phyloP scores from a whole-genome alignment of 768 basidiomycete genomes.

The Boletus sensibilis region DNA sequence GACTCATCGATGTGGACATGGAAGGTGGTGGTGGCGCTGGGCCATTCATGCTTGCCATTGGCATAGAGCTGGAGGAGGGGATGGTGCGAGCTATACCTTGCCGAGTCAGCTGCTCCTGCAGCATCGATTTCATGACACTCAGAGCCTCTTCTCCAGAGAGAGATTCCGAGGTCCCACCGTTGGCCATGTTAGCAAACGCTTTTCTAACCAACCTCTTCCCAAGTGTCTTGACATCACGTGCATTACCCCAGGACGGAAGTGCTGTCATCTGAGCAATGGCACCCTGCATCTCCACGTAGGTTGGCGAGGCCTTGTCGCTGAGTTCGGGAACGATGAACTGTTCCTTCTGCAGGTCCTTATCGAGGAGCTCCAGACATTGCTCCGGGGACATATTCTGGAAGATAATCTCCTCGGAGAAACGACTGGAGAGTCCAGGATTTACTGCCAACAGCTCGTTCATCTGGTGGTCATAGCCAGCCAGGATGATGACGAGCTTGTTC shows the following conservation, averaged over 20 bases:
- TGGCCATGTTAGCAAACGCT: slow-evolving; percentile 14
- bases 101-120: slow-evolving; percentile 18
- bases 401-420: slow-evolving; percentile 61
- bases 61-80: slow-evolving; percentile 14
- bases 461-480: slow-evolving; percentile 69
- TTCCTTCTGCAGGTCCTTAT: slow-evolving; percentile 47
- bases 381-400: slow-evolving; percentile 52
- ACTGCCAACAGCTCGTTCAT: slow-evolving; percentile 59
- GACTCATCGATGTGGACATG: too few species aligned
- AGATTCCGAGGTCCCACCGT: too few species aligned
- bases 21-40: slow-evolving; percentile 26
- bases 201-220: too few species aligned
- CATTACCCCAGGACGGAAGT: slow-evolving; percentile 73
- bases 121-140: slow-evolving; percentile 15
- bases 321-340: slow-evolving; percentile 35
- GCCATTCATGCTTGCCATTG: slow-evolving; percentile 18
- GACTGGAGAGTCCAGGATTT: slow-evolving; percentile 64
- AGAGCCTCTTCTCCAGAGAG: slow-evolving; percentile 4
- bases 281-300: too few species aligned
- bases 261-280: slow-evolving; percentile 1
- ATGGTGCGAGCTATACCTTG: too few species aligned
- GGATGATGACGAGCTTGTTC: slow-evolving; percentile 60
- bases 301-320: too few species aligned
- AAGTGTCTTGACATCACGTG: slow-evolving; percentile 59
- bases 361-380: slow-evolving; percentile 50